These are phyloP conservation scores for Aspergillus sparsus DNA, from an alignment of 495 filamentous ascomycete species.

Conservation along the genomic window DNA sequence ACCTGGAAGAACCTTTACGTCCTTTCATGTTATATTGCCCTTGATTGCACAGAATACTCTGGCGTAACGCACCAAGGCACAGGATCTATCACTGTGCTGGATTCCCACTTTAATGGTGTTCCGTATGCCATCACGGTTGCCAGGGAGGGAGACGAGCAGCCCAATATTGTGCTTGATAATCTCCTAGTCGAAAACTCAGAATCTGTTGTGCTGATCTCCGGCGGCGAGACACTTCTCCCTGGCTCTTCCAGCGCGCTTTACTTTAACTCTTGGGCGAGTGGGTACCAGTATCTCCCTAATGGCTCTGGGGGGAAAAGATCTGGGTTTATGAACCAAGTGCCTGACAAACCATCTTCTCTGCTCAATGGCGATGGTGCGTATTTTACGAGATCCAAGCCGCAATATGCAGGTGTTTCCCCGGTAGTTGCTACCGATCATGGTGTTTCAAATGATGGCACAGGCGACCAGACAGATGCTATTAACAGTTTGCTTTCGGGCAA, in stretches of 20 bases:
- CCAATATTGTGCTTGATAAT: constrained; percentile 12
- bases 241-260: constrained; percentile 7
- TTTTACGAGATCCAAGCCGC: constrained; percentile 7
- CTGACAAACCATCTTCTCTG: neutral
- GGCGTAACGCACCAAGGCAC: constrained; percentile 1
- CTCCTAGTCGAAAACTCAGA: constrained; percentile 2
- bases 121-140: constrained; percentile 1
- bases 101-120: constrained; percentile 7
- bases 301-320: constrained; percentile 1
- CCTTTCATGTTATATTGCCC: neutral
- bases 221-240: constrained; percentile 5
- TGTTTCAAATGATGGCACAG: constrained; percentile 31
- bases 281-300: neutral
- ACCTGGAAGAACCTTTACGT: constrained; percentile 12
- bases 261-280: constrained; percentile 13
- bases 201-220: constrained; percentile 1
- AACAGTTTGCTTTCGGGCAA: constrained; percentile 61
- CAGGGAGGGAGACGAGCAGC: neutral
- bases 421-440: constrained; percentile 8
- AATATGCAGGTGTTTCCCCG: constrained; percentile 6
- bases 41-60: constrained; percentile 7
- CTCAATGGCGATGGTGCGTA: constrained; percentile 9
- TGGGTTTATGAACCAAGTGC: constrained; percentile 1
- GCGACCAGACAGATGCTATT: constrained; percentile 55
- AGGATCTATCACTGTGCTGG: constrained; percentile 4